phyloP scores from a whole-genome alignment of 768 basidiomycete genomes.

The Steccherinum ochraceum region DNA sequence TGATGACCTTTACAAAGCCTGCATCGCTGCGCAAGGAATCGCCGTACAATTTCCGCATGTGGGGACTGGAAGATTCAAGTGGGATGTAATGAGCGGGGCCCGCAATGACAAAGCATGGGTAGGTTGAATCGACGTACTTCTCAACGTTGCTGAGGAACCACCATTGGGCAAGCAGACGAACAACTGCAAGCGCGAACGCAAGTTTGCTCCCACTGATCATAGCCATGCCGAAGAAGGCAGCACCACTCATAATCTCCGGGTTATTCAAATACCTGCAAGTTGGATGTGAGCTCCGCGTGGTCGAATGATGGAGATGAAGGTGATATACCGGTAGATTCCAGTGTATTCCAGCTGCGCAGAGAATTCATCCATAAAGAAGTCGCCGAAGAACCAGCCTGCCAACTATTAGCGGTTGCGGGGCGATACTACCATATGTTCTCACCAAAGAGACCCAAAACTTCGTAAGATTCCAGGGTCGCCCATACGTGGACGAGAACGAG shows the following conservation, averaged over 20 bases:
- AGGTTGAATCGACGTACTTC: slow-evolving; percentile 51
- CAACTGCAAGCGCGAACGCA: slow-evolving; percentile 78
- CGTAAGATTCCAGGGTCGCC: slow-evolving; percentile 85
- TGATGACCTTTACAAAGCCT: slow-evolving; percentile 97
- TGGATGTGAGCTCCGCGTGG: not conserved
- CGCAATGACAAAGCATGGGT: not conserved
- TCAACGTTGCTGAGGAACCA: slow-evolving; percentile 95
- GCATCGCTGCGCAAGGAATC: slow-evolving; percentile 91
- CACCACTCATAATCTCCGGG: slow-evolving; percentile 93
- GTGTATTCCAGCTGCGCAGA: slow-evolving; percentile 89
- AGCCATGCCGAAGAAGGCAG: slow-evolving; percentile 90
- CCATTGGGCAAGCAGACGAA: slow-evolving; percentile 86
- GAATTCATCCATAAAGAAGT: slow-evolving; percentile 94
- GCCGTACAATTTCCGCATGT: slow-evolving; percentile 96
- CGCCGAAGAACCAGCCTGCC: slow-evolving; percentile 95
- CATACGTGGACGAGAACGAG: slow-evolving; percentile 86
- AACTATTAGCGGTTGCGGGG: not conserved
- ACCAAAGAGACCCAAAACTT: slow-evolving; percentile 94
- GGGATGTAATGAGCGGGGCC: not conserved
- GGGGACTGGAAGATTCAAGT: slow-evolving; percentile 72
- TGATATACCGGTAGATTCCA: slow-evolving; percentile 83
- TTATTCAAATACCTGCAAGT: slow-evolving; percentile 77
- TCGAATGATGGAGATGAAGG: not conserved
- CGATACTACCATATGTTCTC: slow-evolving; percentile 11
- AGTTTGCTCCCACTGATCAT: slow-evolving; percentile 90